These are phyloP conservation scores for Xylaria sp. DNA, from an alignment of 2,329 filamentous ascomycete genomes.

Conservation along the genomic window DNA sequence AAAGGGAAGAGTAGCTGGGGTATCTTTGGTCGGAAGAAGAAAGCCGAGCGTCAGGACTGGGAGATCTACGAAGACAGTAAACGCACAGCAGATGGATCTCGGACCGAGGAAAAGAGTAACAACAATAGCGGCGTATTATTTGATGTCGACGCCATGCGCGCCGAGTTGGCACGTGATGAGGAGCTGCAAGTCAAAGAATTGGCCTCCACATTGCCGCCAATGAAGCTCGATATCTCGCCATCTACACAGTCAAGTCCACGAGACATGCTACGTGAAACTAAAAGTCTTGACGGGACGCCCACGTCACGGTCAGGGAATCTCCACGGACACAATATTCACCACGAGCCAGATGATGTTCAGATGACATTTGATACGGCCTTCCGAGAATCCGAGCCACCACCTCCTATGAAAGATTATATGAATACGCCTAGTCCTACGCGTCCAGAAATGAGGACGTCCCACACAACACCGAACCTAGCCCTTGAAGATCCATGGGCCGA, in stretches of 20 bases:
- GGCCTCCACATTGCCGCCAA: conserved; percentile 87
- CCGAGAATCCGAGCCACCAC: conserved; percentile 52
- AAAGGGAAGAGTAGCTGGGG: conserved; percentile 63
- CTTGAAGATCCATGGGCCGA: conserved; percentile 76
- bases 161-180: conserved; percentile 79
- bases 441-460: conserved; percentile 57
- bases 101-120: conserved; percentile 59
- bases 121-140: conserved; percentile 80
- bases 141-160: conserved; percentile 92
- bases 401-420: conserved; percentile 47
- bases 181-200: conserved; percentile 78
- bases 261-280: conserved; percentile 57
- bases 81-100: conserved; percentile 42
- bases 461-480: conserved; percentile 63
- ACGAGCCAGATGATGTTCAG: conserved; percentile 64
- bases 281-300: conserved; percentile 57
- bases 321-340: conserved; percentile 34
- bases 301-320: conserved; percentile 44
- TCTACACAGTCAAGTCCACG: conserved; percentile 51
- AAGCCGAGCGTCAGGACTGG: conserved; percentile 86
- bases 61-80: conserved; percentile 87
- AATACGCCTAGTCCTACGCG: conserved; percentile 48
- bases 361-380: conserved; percentile 80
- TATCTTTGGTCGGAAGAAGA: conserved; percentile 86
- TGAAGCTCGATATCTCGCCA: conserved; percentile 75